Conservation (phyloP, 768 basidiomycete genomes). For the Tylopilus cervinicoccineus region DNA sequence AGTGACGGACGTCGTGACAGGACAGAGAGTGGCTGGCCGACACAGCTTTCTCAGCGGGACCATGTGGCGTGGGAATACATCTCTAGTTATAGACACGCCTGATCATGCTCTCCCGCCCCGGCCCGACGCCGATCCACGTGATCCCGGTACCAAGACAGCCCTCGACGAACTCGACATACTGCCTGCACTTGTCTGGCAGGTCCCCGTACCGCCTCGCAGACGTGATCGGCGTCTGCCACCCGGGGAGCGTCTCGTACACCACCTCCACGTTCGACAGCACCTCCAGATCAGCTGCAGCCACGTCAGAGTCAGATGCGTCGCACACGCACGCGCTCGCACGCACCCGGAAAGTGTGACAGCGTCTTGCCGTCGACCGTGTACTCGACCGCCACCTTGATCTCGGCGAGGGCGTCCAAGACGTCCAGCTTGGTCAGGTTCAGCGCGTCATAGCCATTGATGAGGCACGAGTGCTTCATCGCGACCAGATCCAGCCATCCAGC, state of each 20-base stretch:
- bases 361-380: slow-evolving; percentile 77
- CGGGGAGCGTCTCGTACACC: slow-evolving; percentile 82
- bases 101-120: slow-evolving; percentile 78
- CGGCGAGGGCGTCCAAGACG: slow-evolving; percentile 75
- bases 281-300: slow-evolving; percentile 72
- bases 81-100: slow-evolving; percentile 25
- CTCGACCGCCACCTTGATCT: slow-evolving; percentile 85
- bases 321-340: slow-evolving; percentile 17
- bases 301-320: not conserved
- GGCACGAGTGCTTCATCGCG: slow-evolving; percentile 85
- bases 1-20: slow-evolving; percentile 35
- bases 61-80: slow-evolving; percentile 23
- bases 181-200: slow-evolving; percentile 80
- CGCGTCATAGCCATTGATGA: slow-evolving; percentile 93
- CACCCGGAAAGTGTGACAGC: slow-evolving; percentile 84
- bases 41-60: no score
- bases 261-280: slow-evolving; percentile 76
- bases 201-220: slow-evolving; percentile 58
- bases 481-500: slow-evolving; percentile 98
- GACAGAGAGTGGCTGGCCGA: slow-evolving; percentile 32
- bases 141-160: slow-evolving; percentile 64
- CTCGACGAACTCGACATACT: slow-evolving; percentile 88
- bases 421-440: slow-evolving; percentile 98
- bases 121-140: slow-evolving; percentile 93
- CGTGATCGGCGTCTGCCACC: slow-evolving; percentile 84